Evolutionary conservation across 768 basidiomycete genomes (phyloP).

Genomic region (Phaffia tasmanica): DNA sequence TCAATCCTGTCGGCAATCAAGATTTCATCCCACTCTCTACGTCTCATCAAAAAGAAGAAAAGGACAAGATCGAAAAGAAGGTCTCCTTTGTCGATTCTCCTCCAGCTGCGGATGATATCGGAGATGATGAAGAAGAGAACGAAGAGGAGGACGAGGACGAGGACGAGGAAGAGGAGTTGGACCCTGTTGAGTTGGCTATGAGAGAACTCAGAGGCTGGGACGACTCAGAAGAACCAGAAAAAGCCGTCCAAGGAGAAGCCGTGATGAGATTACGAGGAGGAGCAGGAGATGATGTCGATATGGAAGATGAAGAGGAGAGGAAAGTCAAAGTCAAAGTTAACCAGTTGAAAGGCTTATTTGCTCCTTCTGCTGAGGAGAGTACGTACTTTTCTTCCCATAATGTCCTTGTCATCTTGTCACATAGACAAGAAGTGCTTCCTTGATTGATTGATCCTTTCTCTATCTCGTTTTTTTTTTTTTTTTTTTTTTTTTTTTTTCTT

Average conservation of each 20-base stretch:
- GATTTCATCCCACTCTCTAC: not conserved
- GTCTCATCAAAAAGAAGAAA: too few relatives aligned
- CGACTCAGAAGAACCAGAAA: constrained; percentile 7
- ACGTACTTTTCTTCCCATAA: not conserved
- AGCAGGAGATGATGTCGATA: not conserved
- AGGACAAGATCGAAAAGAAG: constrained; percentile 2
- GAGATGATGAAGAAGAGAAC: not conserved
- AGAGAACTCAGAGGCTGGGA: constrained; percentile 24
- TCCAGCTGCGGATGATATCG: constrained; percentile 2
- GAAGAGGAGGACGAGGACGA: constrained; percentile 11
- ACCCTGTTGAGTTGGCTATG: constrained; percentile 22
- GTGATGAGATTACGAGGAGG: constrained; percentile 20
- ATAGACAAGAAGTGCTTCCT: too few relatives aligned
- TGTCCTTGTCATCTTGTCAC: not conserved
- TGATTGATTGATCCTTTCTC: too few relatives aligned
- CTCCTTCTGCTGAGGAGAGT: constrained; percentile 29
- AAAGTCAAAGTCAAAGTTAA: constrained; percentile 43
- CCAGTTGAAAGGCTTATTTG: constrained; percentile 31
- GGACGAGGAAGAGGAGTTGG: constrained; percentile 22
- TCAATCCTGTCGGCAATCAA: not conserved
- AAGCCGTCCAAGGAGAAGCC: not conserved
- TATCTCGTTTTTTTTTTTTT: not conserved
- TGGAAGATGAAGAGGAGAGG: constrained; percentile 4
- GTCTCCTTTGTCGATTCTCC: constrained; percentile 4
- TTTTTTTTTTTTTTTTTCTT: not conserved